A percentile compares a stretch with the other conserved stretches of the same genome.
Evolutionary conservation across 2,329 filamentous ascomycete genomes (phyloP).

Genomic region (Pseudogymnoascus sp.): DNA sequence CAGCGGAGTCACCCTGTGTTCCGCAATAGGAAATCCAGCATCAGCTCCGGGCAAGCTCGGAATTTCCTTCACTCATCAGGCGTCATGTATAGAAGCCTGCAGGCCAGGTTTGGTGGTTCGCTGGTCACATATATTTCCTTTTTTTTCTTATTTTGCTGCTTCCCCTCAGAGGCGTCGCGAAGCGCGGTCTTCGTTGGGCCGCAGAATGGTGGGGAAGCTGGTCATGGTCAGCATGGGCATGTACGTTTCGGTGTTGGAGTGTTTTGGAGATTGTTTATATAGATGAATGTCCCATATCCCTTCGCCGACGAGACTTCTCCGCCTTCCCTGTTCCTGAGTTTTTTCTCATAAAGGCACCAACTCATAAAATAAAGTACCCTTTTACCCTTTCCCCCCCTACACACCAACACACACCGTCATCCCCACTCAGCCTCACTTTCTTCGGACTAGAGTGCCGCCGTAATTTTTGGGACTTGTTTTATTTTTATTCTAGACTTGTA

Average conservation of each 20-base stretch:
- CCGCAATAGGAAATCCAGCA: not conserved
- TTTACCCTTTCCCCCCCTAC: not conserved
- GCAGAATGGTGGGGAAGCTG: not conserved
- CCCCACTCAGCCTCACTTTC: not conserved
- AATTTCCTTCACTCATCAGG: not conserved
- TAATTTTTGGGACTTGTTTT: not conserved
- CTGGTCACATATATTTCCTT: not conserved
- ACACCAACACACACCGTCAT: not conserved
- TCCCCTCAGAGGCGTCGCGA: not conserved
- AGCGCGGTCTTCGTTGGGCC: not conserved
- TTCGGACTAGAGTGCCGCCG: not conserved
- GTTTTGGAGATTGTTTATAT: not conserved
- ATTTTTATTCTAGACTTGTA: not conserved
- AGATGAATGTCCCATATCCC: not conserved
- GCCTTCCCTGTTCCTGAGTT: not conserved
- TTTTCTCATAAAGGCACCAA: not conserved
- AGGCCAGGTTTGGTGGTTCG: not conserved
- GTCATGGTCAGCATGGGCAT: not conserved
- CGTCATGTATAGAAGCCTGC: not conserved
- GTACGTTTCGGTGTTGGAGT: not conserved
- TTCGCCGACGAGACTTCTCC: not conserved
- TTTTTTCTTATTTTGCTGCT: not conserved
- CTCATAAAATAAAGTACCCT: not conserved
- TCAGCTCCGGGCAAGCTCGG: not conserved
- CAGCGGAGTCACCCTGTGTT: not conserved